Conservation (phyloP, 257 asterid species). For the Ballota nigra region DNA sequence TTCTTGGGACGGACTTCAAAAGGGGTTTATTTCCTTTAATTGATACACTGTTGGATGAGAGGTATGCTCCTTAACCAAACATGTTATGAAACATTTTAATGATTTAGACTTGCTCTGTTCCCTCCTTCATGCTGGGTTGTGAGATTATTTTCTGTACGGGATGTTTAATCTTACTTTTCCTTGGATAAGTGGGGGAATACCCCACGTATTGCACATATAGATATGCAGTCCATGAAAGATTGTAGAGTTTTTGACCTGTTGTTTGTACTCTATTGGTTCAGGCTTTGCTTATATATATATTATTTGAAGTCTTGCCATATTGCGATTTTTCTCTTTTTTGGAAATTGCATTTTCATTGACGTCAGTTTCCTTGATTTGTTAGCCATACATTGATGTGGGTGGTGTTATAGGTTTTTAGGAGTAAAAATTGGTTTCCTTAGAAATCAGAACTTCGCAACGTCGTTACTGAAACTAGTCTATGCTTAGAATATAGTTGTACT, state of each 20-base stretch:
- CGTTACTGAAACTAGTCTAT: not conserved
- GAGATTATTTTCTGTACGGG: constrained; percentile 9
- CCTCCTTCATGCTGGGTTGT: constrained; percentile 2
- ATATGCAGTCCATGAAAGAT: constrained; percentile 3
- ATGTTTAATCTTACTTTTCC: not conserved
- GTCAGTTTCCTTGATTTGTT: not conserved
- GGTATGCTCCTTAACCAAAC: constrained; percentile 44
- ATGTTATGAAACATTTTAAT: constrained; percentile 4
- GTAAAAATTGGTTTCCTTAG: not conserved
- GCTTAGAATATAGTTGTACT: not conserved
- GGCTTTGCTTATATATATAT: not conserved
- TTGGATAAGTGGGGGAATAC: not conserved
- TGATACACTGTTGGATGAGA: constrained; percentile 95
- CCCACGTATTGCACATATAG: not conserved
- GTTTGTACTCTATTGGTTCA: constrained; percentile 1
- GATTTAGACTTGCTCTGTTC: not conserved
- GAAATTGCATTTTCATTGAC: constrained; percentile 2
- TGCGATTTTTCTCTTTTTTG: not conserved
- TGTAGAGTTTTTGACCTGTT: constrained; percentile 3
- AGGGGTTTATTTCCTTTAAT: constrained; percentile 95
- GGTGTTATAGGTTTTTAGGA: not conserved
- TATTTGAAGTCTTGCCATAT: not conserved
- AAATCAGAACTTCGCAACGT: not conserved
- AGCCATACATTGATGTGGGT: constrained; percentile 4
- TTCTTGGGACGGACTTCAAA: constrained; percentile 96